phyloP scores from a whole-genome alignment of 2,329 filamentous ascomycete species.

The Colletotrichum sublineola region DNA sequence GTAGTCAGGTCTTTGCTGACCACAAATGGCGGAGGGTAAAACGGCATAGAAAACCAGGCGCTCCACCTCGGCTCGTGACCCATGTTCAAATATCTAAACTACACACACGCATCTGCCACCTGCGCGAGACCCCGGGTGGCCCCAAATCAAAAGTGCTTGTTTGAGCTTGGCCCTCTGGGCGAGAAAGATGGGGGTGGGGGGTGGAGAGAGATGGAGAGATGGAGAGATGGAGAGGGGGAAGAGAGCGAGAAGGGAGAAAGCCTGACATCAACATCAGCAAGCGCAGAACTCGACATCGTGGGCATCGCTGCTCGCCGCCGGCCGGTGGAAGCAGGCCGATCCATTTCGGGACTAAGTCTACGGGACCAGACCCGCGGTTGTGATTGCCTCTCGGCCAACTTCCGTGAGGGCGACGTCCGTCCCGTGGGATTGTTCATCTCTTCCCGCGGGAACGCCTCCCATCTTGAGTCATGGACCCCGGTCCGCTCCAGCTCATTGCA shows the following conservation, averaged over 20 bases:
- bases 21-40: background rate
- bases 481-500: slow-evolving; percentile 1
- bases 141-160: slow-evolving; percentile 18
- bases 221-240: too few relatives aligned
- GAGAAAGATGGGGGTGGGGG: background rate
- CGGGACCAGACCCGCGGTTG: slow-evolving; percentile 28
- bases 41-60: background rate
- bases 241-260: too few relatives aligned
- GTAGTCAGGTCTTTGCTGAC: slow-evolving; percentile 3
- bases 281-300: background rate
- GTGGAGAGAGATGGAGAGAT: background rate
- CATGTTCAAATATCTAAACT: background rate
- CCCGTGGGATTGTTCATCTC: background rate
- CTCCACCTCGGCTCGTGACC: background rate
- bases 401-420: slow-evolving; percentile 23
- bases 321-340: slow-evolving; percentile 14
- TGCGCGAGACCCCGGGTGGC: background rate
- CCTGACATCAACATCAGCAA: background rate
- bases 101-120: background rate
- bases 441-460: slow-evolving; percentile 22
- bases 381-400: slow-evolving; percentile 38
- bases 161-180: background rate
- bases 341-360: slow-evolving; percentile 24
- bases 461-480: slow-evolving; percentile 34
- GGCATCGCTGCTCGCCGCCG: slow-evolving; percentile 30